Base-by-base conservation (phyloP, 2,329 filamentous ascomycete genomes). In the Colletotrichum sp. region DNA sequence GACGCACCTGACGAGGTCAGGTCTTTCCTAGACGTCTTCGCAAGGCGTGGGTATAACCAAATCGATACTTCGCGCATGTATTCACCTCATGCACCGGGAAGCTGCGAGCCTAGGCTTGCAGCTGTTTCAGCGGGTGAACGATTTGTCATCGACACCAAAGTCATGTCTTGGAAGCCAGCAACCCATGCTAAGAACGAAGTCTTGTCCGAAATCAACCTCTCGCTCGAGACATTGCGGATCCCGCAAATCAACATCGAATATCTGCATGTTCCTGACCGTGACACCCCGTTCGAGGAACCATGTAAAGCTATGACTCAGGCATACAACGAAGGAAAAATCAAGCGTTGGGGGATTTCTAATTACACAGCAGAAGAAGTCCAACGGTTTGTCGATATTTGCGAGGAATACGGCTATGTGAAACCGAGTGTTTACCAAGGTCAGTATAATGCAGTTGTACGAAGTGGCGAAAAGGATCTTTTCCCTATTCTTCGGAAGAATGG, bases 341-440 rank as follows among this genome's bases (percentile, higher is more conserved):
- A 85, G 78, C 77, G 82, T 0, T 88, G 88, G 74, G 88, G 88
- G 0, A 72, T 90, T 6, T 87, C 84, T 12, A 90, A 89, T 77
- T 89, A 85, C 77, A 81, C 82, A 0, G 84, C 84, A 2, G 82
- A 82, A 3, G 86, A 90, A 74, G 87, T 90, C 1, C 82, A 86
- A 66, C 71, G 83, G 60, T 82, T 89, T 5, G 70, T 87, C 38
- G 80, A 83, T 12, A 84, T 89, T 15, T 90, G 88, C 77, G 82
- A 86, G 48, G 75, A 84, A 21, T 80, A 84, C 6, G 84, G 83
- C 2, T 88, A 80, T 30, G 82, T 87, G 16, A 83, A 83, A 71
- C 88, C 88, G 0, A 82, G 80, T 6, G 85, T 88, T 5, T 90
- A 88, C 75, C 85, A 90, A 77, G 87, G 88, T 3, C 82, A 85